Evolutionary conservation across 2,329 filamentous ascomycete species (phyloP).

Genomic region (Monilinia polystroma): DNA sequence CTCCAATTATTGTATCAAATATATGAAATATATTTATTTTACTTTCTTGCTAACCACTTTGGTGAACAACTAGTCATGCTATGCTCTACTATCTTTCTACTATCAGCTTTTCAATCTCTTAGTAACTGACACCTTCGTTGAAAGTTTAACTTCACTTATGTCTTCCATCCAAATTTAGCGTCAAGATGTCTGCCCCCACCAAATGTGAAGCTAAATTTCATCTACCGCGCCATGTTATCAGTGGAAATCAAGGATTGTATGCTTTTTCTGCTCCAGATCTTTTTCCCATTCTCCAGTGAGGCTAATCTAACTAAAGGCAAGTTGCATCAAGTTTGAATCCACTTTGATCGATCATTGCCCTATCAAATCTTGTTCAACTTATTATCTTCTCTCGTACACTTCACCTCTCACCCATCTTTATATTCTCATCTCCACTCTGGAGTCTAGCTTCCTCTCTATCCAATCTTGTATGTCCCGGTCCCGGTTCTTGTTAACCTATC

Average conservation of each 20-base stretch:
- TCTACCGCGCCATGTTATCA: slow-evolving; percentile 5
- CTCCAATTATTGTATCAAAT: not conserved
- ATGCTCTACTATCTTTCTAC: not conserved
- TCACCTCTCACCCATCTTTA: slow-evolving; percentile 19
- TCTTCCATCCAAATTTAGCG: not conserved
- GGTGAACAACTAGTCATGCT: slow-evolving; percentile 8
- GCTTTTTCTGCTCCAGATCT: slow-evolving; percentile 15
- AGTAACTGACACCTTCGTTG: not conserved
- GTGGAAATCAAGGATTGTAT: slow-evolving; percentile 16
- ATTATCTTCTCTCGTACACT: slow-evolving; percentile 12
- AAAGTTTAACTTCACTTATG: slow-evolving; percentile 3
- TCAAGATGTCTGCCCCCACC: slow-evolving; percentile 19
- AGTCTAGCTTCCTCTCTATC: slow-evolving; percentile 12
- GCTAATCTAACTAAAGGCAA: slow-evolving; percentile 19
- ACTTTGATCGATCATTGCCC: slow-evolving; percentile 16
- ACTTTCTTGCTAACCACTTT: slow-evolving; percentile 3
- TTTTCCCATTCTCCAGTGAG: slow-evolving; percentile 19
- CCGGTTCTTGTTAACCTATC: slow-evolving; percentile 11
- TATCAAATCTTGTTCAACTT: slow-evolving; percentile 22
- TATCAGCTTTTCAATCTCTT: not conserved
- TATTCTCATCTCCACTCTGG: slow-evolving; percentile 22
- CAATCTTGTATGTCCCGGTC: slow-evolving; percentile 21
- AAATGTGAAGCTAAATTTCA: not conserved
- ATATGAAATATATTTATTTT: not conserved
- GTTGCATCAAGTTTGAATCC: slow-evolving; percentile 17